Percentiles rank a stretch among this genome's conserved stretches.
These are phyloP conservation scores for Penicillium hesseltinei DNA, from an alignment of 2,329 filamentous ascomycete genomes.

Conservation along the genomic window DNA sequence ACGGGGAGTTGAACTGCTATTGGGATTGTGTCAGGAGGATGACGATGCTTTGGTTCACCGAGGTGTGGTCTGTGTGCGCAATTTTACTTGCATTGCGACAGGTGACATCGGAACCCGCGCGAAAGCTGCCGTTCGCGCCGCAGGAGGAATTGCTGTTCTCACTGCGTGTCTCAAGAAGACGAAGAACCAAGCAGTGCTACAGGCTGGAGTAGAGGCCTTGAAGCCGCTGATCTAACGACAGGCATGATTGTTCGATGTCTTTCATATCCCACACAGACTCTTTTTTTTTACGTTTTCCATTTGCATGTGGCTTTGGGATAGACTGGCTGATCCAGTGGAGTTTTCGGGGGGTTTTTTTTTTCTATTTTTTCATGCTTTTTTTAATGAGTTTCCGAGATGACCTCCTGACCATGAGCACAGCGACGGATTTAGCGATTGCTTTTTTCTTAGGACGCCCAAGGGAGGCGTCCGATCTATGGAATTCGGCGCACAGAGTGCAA, in stretches of 20 bases:
- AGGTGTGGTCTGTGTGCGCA: conserved; percentile 72
- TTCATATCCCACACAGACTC: conserved; percentile 1
- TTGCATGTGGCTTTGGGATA: conserved; percentile 11
- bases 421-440: conserved; percentile 19
- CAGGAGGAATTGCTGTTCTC: conserved; percentile 65
- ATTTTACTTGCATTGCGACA: conserved; percentile 64
- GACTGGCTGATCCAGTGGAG: conserved; percentile 5
- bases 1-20: conserved; percentile 70
- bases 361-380: not conserved
- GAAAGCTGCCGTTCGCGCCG: conserved; percentile 58
- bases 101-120: conserved; percentile 64
- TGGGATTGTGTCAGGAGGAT: conserved; percentile 73
- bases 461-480: not conserved
- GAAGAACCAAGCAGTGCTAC: conserved; percentile 66
- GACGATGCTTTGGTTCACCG: conserved; percentile 57
- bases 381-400: conserved; percentile 9
- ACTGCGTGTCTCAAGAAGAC: conserved; percentile 69
- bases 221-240: conserved; percentile 59
- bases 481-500: not conserved
- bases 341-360: not conserved
- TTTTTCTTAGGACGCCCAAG: conserved; percentile 1
- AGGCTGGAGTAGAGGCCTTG: conserved; percentile 68
- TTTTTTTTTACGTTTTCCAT: conserved; percentile 11
- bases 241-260: not conserved
- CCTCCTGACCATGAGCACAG: conserved; percentile 19